phyloP scores from a whole-genome alignment of 2,329 filamentous ascomycete species.

The Colletotrichum falcatum region DNA sequence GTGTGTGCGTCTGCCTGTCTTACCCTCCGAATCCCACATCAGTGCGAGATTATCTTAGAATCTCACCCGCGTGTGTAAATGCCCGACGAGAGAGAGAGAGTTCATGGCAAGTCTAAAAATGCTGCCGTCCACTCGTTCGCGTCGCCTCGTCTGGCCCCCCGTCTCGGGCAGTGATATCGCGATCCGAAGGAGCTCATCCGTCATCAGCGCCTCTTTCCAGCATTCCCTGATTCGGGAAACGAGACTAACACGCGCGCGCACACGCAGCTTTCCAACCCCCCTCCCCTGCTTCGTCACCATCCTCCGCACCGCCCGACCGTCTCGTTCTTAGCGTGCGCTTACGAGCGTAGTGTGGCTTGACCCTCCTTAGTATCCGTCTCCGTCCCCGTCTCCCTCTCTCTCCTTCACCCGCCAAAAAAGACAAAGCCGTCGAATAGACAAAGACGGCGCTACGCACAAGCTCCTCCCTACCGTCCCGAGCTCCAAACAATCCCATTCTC shows the following conservation, averaged over 20 bases:
- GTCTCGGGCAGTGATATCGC: not conserved
- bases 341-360: slow-evolving; percentile 9
- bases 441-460: slow-evolving; percentile 10
- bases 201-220: not conserved
- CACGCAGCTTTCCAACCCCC: not conserved
- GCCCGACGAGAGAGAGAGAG: not conserved
- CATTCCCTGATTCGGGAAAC: not conserved
- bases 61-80: not conserved
- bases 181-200: not conserved
- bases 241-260: not conserved
- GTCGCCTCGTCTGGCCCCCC: not conserved
- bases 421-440: too few species aligned
- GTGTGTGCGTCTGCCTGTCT: slow-evolving; percentile 5
- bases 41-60: not conserved
- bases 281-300: not conserved
- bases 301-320: slow-evolving; percentile 2
- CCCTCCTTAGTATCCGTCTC: not conserved
- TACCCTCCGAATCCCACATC: not conserved
- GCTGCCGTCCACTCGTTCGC: not conserved
- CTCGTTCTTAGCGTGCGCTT: slow-evolving; percentile 1
- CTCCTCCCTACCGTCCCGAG: not conserved
- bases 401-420: not conserved
- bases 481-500: slow-evolving; percentile 5
- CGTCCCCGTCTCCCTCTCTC: not conserved
- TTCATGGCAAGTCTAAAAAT: not conserved